A percentile compares a stretch with the other conserved stretches of the same genome.
These are phyloP conservation scores for Arabidopsis thaliana DNA, from an alignment of 345 rosid genomes.

Conservation along the genomic window TAIR10.1 NC_003074.8:19276001-19276500, in stretches of 20 bases:
- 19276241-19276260: slow-evolving; percentile 5
- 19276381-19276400: not conserved
- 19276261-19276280: slow-evolving; percentile 24
- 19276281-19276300: slow-evolving; percentile 27
- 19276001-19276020: slow-evolving; percentile 17
- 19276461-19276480: slow-evolving; percentile 40
- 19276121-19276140: not conserved
- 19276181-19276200: not conserved
- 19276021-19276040: not conserved
- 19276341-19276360: slow-evolving; percentile 22
- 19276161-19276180: no score
- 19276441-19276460: slow-evolving; percentile 40
- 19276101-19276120: not conserved
- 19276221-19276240: slow-evolving; percentile 7
- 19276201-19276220: not conserved
- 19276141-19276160: no score
- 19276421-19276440: slow-evolving; percentile 32
- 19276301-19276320: slow-evolving; percentile 29
- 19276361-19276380: slow-evolving; percentile 14
- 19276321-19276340: slow-evolving; percentile 26
- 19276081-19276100: no score
- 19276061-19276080: not conserved
- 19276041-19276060: not conserved
- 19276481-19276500: slow-evolving; percentile 30
- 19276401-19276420: slow-evolving; percentile 2